Conservation (phyloP, 805 yeast genomes). For the Metschnikowia santaceciliae region DNA sequence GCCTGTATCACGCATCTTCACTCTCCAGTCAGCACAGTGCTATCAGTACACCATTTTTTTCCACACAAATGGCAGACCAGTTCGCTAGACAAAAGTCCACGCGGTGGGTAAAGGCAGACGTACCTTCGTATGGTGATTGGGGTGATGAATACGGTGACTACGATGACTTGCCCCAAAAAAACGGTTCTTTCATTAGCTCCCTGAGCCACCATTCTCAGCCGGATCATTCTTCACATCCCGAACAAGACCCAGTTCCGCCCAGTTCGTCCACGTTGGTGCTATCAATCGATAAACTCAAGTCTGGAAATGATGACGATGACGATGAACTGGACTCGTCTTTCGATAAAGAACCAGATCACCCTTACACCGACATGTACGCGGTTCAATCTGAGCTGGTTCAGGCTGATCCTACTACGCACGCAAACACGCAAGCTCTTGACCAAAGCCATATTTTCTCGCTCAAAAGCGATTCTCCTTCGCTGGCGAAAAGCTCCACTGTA, state of each 20-base stretch:
- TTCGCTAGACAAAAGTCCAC: constrained; percentile 42
- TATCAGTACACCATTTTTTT: neutral
- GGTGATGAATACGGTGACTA: constrained; percentile 31
- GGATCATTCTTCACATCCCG: neutral
- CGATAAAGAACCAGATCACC: neutral
- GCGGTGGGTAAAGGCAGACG: constrained; percentile 42
- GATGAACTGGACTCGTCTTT: constrained; percentile 9
- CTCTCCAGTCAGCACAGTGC: neutral
- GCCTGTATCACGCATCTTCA: neutral
- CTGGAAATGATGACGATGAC: neutral
- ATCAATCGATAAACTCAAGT: constrained; percentile 27
- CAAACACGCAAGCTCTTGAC: neutral
- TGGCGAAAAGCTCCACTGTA: neutral
- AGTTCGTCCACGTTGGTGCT: constrained; percentile 24
- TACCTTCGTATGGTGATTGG: constrained; percentile 43
- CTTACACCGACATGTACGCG: neutral
- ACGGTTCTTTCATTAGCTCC: neutral
- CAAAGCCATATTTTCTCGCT: neutral
- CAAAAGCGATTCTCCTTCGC: neutral
- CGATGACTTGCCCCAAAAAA: constrained; percentile 25
- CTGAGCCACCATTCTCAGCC: neutral
- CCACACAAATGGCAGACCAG: constrained; percentile 25
- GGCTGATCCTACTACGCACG: neutral
- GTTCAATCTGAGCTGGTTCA: neutral
- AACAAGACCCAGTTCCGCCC: neutral